phyloP scores from a whole-genome alignment of 805 yeast species.

The Yamadazyma olivae region DNA sequence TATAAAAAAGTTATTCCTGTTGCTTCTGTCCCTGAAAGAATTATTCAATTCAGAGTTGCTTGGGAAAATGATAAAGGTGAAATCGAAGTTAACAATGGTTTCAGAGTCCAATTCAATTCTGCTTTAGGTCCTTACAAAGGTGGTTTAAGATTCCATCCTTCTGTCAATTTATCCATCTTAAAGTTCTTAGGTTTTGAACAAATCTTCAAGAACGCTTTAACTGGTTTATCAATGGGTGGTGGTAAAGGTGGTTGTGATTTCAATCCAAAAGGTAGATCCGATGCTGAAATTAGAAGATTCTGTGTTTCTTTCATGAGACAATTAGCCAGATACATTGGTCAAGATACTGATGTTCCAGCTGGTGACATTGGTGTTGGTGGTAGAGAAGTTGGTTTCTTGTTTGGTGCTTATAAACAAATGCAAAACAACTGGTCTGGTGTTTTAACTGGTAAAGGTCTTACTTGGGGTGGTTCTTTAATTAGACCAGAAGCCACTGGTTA shows the following conservation, averaged over 20 bases:
- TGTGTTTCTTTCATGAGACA: constrained; percentile 95
- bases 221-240: constrained; percentile 98
- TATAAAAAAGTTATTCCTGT: constrained; percentile 85
- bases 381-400: constrained; percentile 89
- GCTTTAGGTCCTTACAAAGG: constrained; percentile 99
- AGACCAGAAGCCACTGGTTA: constrained; percentile 99
- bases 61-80: constrained; percentile 97
- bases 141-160: constrained; percentile 96
- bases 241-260: constrained; percentile 99
- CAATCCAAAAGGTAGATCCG: constrained; percentile 93
- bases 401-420: constrained; percentile 93
- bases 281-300: constrained; percentile 93
- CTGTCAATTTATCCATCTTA: constrained; percentile 91
- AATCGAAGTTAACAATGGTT: constrained; percentile 93
- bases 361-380: constrained; percentile 99
- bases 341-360: constrained; percentile 97
- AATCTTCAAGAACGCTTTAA: constrained; percentile 95
- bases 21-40: constrained; percentile 92
- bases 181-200: constrained; percentile 98
- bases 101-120: constrained; percentile 97
- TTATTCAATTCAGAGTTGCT: constrained; percentile 93
- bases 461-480: constrained; percentile 99
- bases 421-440: constrained; percentile 96
- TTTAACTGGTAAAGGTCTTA: constrained; percentile 94
- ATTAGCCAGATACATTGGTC: constrained; percentile 93